These are phyloP conservation scores for Pythium coloratum DNA, from an alignment of 352 stramenopile genomes.

Conservation along the genomic window DNA sequence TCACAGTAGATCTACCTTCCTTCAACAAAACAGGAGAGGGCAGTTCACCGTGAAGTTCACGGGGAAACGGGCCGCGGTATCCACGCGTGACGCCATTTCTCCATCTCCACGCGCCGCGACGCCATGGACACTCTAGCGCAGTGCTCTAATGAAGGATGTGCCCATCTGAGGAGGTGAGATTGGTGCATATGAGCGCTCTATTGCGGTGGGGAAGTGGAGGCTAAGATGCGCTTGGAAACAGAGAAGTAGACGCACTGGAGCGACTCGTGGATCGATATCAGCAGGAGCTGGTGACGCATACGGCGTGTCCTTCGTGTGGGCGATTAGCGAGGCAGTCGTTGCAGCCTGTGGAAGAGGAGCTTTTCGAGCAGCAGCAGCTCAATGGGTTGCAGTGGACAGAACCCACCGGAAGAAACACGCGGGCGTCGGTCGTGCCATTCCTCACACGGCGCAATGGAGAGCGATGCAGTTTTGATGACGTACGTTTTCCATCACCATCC, in stretches of 20 bases:
- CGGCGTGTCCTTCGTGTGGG: conserved; percentile 10
- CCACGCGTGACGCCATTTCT: neutral
- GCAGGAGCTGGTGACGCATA: conserved; percentile 34
- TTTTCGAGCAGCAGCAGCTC: conserved; percentile 62
- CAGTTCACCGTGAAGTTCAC: neutral
- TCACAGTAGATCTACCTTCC: neutral
- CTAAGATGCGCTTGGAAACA: conserved; percentile 17
- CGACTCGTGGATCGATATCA: conserved; percentile 63
- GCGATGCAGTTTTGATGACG: conserved; percentile 41
- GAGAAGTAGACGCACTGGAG: conserved; percentile 61
- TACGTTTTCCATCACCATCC: conserved; percentile 13
- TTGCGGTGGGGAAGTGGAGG: neutral
- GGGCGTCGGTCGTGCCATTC: conserved; percentile 24
- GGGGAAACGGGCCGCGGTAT: conserved; percentile 12
- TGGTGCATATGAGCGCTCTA: neutral
- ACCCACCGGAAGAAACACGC: conserved; percentile 4
- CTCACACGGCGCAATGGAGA: conserved; percentile 35
- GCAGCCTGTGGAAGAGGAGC: conserved; percentile 38
- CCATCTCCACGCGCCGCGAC: neutral
- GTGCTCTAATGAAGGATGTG: conserved; percentile 2
- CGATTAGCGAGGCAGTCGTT: neutral
- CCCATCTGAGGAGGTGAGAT: conserved; percentile 3
- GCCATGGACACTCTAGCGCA: neutral
- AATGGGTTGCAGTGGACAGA: conserved; percentile 29
- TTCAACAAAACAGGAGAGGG: conserved; percentile 8